Evolutionary conservation across 2,329 filamentous ascomycete species (phyloP).

Genomic region (Sarocladium kiliense): DNA sequence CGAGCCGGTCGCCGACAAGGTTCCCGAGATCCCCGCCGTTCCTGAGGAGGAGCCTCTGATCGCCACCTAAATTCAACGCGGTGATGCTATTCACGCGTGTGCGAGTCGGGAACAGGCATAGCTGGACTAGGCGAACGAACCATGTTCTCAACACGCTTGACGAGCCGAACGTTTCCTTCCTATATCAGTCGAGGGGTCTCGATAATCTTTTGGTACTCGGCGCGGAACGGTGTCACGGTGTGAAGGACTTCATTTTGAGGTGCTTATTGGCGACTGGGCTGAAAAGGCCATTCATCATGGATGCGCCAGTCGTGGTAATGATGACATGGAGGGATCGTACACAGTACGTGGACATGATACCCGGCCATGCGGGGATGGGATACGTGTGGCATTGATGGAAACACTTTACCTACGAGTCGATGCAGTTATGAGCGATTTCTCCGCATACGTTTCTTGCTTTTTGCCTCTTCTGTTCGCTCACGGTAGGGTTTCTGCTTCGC

Average conservation of each 20-base stretch:
- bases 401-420: slow-evolving; percentile 9
- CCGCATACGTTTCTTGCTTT: slow-evolving; percentile 7
- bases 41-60: slow-evolving; percentile 19
- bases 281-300: not conserved
- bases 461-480: slow-evolving; percentile 5
- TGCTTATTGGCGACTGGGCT: not conserved
- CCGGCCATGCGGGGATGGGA: not conserved
- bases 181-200: not conserved
- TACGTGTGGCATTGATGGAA: slow-evolving; percentile 1
- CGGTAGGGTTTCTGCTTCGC: not conserved
- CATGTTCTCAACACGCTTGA: slow-evolving; percentile 11
- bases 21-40: slow-evolving; percentile 14
- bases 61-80: slow-evolving; percentile 14
- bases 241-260: not conserved
- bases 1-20: slow-evolving; percentile 24
- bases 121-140: not conserved
- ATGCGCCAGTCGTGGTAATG: not conserved
- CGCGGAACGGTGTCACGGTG: slow-evolving; percentile 2
- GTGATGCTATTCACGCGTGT: slow-evolving; percentile 6
- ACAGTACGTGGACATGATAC: not conserved
- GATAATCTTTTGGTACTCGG: slow-evolving; percentile 5
- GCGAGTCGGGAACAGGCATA: slow-evolving; percentile 3
- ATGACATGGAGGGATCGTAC: not conserved
- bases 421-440: slow-evolving; percentile 11
- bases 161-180: slow-evolving; percentile 7